Conservation (phyloP, 1,139 yeast genomes). For the Suhomyces yuchorum region DNA sequence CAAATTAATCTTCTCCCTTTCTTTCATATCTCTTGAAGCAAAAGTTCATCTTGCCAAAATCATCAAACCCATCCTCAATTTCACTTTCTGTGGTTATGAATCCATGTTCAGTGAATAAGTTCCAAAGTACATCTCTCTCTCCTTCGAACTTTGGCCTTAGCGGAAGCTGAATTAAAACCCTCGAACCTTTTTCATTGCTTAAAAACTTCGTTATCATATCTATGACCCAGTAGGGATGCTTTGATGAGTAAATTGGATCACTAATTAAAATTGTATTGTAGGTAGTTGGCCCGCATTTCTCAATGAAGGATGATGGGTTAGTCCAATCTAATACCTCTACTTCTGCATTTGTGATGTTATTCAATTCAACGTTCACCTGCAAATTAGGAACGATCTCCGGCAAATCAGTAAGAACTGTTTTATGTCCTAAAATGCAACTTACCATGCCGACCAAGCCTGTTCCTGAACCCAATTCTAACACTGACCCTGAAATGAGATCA, state of each 20-base stretch:
- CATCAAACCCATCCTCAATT: slow-evolving; percentile 72
- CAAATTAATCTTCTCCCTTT: too few relatives aligned
- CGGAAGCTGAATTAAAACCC: slow-evolving; percentile 74
- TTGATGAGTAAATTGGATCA: slow-evolving; percentile 84
- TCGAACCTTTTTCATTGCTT: slow-evolving; percentile 30
- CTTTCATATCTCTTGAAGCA: slow-evolving; percentile 48
- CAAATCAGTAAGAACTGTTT: slow-evolving; percentile 71
- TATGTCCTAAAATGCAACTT: slow-evolving; percentile 51
- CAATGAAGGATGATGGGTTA: slow-evolving; percentile 47
- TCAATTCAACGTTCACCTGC: slow-evolving; percentile 54
- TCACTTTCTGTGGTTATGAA: slow-evolving; percentile 28
- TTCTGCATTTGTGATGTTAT: slow-evolving; percentile 35
- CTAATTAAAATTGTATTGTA: slow-evolving; percentile 70
- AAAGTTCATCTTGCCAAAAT: slow-evolving; percentile 76
- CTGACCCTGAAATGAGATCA: slow-evolving; percentile 37
- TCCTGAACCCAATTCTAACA: slow-evolving; percentile 89
- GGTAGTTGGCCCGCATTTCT: slow-evolving; percentile 22
- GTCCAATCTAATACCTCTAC: slow-evolving; percentile 79
- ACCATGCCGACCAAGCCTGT: slow-evolving; percentile 88
- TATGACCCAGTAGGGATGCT: slow-evolving; percentile 76
- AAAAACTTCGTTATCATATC: slow-evolving; percentile 54
- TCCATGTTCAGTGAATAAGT: slow-evolving; percentile 40
- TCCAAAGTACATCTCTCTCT: slow-evolving; percentile 66
- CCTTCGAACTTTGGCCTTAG: slow-evolving; percentile 64
- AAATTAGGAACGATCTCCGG: slow-evolving; percentile 76